Evolutionary conservation across 1,139 yeast species (phyloP), one percentile per base, ranked within the genome.

Genomic region (Suhomyces bokatorum): DNA sequence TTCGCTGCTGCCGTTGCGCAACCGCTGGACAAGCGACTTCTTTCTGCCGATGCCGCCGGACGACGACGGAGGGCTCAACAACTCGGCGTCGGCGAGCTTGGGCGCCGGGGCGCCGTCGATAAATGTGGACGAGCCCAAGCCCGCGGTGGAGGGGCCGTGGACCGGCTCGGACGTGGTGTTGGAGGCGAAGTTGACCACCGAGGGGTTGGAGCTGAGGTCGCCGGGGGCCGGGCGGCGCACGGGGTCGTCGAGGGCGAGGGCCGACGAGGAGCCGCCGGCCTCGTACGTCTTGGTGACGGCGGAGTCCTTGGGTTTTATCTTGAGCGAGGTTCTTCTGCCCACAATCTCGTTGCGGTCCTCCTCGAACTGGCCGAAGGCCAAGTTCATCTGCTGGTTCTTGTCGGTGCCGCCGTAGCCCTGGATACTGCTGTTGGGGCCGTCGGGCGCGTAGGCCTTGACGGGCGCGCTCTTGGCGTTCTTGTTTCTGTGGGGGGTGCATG

Each of bases 41-140:
- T 87, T 87, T 66, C 91, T 79, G 22, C 78, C 77, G 47, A 85
- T 62, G 1, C 80, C 80, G 22, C 72, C 70, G 36, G 57, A 57
- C 39, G 50, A 54, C 39, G 50, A 54, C 16, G 62, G 24, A 6
- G 24, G 40, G 42, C 58, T 49, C 46, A 68, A 58, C 45, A 50
- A 60, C 15, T 64, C 67, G 29, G 70, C 70, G 2, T 34, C 39
- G 9, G n/a, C 35, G 13, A 20, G 13, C 68, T 58, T 63, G 26
- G 96, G 84, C 3, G 97, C 99, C 14, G 98, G 98, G 0, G 98
- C 95, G 31, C 99, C 99, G 63, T 93, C 98, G 53, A 93, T 65
- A 62, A 93, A 93, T 0, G 99, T 93, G 2, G 96, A 78, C 2
- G 95, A 80, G 3, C 99, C 99, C 41, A 93, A 75, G 1, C 99